phyloP scores from a whole-genome alignment of 2,329 filamentous ascomycete genomes.

The Phaeosphaeria sp. region DNA sequence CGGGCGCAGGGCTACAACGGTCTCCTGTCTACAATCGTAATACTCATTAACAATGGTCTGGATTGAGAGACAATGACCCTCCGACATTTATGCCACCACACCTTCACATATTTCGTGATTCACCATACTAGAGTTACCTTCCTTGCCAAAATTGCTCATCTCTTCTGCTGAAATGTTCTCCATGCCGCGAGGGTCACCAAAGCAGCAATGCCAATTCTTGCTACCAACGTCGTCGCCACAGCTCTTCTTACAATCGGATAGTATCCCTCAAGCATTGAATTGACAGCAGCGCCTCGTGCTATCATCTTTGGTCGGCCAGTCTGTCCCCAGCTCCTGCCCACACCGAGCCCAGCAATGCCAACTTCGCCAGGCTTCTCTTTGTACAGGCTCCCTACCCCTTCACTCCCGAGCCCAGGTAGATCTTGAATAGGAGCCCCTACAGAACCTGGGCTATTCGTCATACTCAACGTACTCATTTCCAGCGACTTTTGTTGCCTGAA shows the following conservation, averaged over 20 bases:
- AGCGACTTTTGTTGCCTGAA: conserved; percentile 53
- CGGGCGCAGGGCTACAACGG: background rate
- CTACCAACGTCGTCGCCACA: conserved; percentile 53
- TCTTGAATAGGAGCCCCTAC: conserved; percentile 33
- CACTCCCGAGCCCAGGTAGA: conserved; percentile 28
- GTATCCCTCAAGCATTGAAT: conserved; percentile 60
- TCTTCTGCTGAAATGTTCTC: conserved; percentile 19
- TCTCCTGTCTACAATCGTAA: background rate
- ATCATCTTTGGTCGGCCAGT: conserved; percentile 47
- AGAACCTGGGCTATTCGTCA: conserved; percentile 8
- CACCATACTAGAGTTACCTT: background rate
- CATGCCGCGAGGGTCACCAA: conserved; percentile 28
- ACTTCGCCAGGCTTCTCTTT: conserved; percentile 50
- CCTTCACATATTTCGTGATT: background rate
- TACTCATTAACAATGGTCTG: background rate
- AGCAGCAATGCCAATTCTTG: conserved; percentile 39
- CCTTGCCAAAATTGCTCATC: background rate
- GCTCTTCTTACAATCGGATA: conserved; percentile 59
- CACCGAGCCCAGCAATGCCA: conserved; percentile 54
- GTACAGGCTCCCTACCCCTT: conserved; percentile 28
- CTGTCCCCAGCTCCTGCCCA: conserved; percentile 49
- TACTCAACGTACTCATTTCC: conserved; percentile 30
- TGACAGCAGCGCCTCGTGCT: conserved; percentile 50
- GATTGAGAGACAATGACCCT: background rate
- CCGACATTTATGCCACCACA: background rate